These are phyloP conservation scores for Ilex aquifolium DNA, from an alignment of 257 asterid species.

Conservation along the genomic window DNA sequence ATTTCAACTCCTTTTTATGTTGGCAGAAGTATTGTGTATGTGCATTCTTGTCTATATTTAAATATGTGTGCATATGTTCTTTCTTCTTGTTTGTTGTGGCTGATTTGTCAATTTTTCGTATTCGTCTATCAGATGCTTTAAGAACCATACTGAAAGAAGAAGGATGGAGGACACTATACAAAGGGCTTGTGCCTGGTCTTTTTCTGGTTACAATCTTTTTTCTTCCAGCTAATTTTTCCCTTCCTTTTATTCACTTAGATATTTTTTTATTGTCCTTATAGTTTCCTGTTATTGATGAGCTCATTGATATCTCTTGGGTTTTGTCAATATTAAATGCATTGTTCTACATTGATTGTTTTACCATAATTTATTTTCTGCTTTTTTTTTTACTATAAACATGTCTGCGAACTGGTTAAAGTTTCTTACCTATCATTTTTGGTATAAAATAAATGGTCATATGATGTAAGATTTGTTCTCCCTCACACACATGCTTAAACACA, in stretches of 20 bases:
- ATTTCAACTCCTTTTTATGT: too few species aligned
- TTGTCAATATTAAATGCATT: not conserved
- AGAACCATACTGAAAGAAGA: conserved; percentile 86
- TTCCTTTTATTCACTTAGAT: not conserved
- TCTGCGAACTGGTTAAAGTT: too few species aligned
- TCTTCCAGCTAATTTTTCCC: not conserved
- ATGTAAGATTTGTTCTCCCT: not conserved
- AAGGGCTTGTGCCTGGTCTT: conserved; percentile 86
- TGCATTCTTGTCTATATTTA: not conserved
- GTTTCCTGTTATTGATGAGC: not conserved
- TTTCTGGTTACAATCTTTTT: conserved; percentile 49
- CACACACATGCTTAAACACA: not conserved
- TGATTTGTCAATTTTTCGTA: conserved; percentile 6
- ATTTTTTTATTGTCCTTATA: not conserved
- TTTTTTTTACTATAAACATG: not conserved
- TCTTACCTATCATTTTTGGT: not conserved
- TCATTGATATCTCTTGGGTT: not conserved
- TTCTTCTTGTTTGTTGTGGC: conserved; percentile 5
- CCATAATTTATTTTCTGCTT: not conserved
- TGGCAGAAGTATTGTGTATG: not conserved
- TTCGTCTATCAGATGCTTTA: conserved; percentile 65
- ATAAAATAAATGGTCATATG: not conserved
- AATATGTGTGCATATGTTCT: too few species aligned
- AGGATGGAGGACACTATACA: conserved; percentile 93
- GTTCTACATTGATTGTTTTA: not conserved